Conservation (phyloP, 345 rosid species). For the Reutealis trisperma region DNA sequence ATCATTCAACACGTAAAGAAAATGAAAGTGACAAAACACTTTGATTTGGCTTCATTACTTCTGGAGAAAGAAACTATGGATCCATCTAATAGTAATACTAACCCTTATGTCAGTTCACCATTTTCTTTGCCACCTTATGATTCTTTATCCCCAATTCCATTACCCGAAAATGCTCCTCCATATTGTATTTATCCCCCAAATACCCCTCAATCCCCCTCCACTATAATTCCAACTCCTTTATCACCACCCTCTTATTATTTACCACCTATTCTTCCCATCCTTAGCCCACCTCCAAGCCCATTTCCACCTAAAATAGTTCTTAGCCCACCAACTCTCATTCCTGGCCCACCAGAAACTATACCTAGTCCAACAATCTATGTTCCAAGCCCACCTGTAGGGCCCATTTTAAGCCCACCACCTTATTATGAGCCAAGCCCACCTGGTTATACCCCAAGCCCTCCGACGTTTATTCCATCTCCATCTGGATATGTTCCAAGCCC, state of each 20-base stretch:
- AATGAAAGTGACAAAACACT: constrained; percentile 38
- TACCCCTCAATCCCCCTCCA: constrained; percentile 48
- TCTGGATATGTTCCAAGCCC: constrained; percentile 47
- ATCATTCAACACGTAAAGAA: constrained; percentile 26
- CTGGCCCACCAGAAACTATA: constrained; percentile 25
- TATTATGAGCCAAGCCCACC: constrained; percentile 20
- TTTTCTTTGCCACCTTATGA: constrained; percentile 61
- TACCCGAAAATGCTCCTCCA: constrained; percentile 54
- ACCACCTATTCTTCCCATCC: constrained; percentile 39
- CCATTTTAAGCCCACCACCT: background rate
- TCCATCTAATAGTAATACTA: constrained; percentile 33
- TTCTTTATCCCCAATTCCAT: constrained; percentile 49
- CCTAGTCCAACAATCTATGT: constrained; percentile 16
- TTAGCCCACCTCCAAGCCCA: constrained; percentile 54
- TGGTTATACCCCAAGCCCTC: constrained; percentile 29
- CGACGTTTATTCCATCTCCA: constrained; percentile 11
- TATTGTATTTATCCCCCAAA: constrained; percentile 55
- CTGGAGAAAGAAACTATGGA: constrained; percentile 44
- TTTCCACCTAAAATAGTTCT: constrained; percentile 17
- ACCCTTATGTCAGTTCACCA: constrained; percentile 59
- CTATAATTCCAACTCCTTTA: constrained; percentile 34
- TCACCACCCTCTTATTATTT: constrained; percentile 25
- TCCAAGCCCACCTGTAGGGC: constrained; percentile 38
- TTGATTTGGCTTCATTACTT: constrained; percentile 46
- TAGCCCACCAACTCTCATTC: background rate